Conservation (phyloP, 2,329 filamentous ascomycete genomes). For the Didymellaceae sp. region DNA sequence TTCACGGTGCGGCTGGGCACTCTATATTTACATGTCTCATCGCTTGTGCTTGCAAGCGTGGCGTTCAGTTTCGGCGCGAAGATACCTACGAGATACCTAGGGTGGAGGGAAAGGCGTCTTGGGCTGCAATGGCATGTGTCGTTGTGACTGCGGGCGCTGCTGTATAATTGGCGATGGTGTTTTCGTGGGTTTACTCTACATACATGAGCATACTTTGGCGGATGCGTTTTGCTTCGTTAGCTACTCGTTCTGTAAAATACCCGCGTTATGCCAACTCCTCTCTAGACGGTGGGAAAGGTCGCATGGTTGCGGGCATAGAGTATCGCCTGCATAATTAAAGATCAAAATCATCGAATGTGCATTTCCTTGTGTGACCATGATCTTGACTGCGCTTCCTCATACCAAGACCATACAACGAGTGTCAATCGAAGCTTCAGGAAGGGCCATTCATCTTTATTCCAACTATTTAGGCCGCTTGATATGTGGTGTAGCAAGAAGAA, state of each 20-base stretch:
- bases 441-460: neutral
- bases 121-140: neutral
- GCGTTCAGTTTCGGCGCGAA: slow-evolving; percentile 22
- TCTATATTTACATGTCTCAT: neutral
- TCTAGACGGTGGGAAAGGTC: slow-evolving; percentile 30
- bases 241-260: slow-evolving; percentile 38
- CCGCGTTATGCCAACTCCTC: slow-evolving; percentile 47
- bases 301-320: slow-evolving; percentile 3
- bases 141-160: neutral
- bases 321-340: slow-evolving; percentile 10
- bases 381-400: neutral
- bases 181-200: slow-evolving; percentile 15
- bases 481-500: too few species aligned
- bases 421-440: neutral
- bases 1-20: slow-evolving; percentile 31
- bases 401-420: too few species aligned
- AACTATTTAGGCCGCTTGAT: too few species aligned
- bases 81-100: slow-evolving; percentile 20
- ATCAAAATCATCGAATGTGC: neutral
- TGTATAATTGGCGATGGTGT: slow-evolving; percentile 24
- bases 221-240: slow-evolving; percentile 3
- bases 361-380: neutral
- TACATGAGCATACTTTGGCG: slow-evolving; percentile 22
- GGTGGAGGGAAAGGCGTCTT: slow-evolving; percentile 11
- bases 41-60: slow-evolving; percentile 22